These are phyloP conservation scores for Xylariomycetidae sp. DNA, from an alignment of 2,329 filamentous ascomycete genomes.

Conservation along the genomic window DNA sequence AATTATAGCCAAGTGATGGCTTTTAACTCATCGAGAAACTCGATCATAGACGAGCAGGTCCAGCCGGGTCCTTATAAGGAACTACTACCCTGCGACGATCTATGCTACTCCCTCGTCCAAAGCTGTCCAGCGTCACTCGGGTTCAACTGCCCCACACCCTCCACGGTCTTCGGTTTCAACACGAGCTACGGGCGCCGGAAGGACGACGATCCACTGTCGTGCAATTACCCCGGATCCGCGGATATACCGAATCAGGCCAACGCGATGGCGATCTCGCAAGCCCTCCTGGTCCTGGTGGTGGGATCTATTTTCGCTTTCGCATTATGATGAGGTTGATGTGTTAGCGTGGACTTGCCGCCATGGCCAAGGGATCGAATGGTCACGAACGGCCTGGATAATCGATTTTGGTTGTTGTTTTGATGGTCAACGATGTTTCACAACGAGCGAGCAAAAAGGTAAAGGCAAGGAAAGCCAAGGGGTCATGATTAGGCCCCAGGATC, in stretches of 20 bases:
- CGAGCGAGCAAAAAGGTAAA: too few relatives aligned
- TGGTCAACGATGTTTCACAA: too few relatives aligned
- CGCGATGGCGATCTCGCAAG: constrained; percentile 7
- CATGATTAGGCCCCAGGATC: too few relatives aligned
- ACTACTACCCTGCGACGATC: constrained; percentile 78
- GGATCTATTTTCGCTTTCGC: too few relatives aligned
- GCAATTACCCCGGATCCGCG: constrained; percentile 59
- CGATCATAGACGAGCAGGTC: constrained; percentile 66
- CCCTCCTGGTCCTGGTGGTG: constrained; percentile 10
- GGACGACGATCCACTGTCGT: constrained; percentile 33
- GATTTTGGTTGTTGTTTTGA: too few relatives aligned
- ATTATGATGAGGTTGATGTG: too few relatives aligned
- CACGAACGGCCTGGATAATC: too few relatives aligned
- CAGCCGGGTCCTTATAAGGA: constrained; percentile 90
- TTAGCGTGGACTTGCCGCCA: too few relatives aligned
- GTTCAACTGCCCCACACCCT: constrained; percentile 66
- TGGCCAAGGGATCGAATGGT: too few relatives aligned
- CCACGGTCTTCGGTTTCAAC: constrained; percentile 33
- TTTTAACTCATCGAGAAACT: constrained; percentile 60
- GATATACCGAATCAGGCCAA: constrained; percentile 41
- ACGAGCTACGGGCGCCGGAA: constrained; percentile 39
- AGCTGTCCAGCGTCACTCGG: constrained; percentile 73
- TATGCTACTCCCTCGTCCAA: constrained; percentile 82
- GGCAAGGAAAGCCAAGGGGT: too few relatives aligned
- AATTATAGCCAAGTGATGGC: constrained; percentile 28